Conservation (phyloP, 768 basidiomycete species). For the Lactarius pseudohatsudake region DNA sequence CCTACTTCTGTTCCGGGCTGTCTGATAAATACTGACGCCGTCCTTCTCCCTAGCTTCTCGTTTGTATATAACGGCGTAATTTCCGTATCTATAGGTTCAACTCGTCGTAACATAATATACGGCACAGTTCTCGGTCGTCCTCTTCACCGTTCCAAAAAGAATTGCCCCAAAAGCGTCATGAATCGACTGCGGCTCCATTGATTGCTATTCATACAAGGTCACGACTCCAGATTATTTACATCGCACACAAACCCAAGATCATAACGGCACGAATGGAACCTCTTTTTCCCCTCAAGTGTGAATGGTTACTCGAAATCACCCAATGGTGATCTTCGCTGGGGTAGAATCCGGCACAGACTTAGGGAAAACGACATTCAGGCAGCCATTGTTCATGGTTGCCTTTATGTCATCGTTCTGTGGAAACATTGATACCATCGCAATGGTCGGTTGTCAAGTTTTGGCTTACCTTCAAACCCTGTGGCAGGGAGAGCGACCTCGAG, state of each 20-base stretch:
- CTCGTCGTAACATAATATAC: not conserved
- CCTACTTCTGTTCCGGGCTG: not conserved
- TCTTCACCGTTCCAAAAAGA: not conserved
- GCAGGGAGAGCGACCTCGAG: slow-evolving; percentile 32
- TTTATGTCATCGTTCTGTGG: slow-evolving; percentile 34
- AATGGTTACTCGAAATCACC: not conserved
- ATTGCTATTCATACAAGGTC: not conserved
- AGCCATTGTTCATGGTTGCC: slow-evolving; percentile 35
- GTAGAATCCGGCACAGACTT: slow-evolving; percentile 23
- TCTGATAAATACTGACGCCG: not conserved
- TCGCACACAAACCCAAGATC: not conserved
- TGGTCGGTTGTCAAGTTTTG: not conserved
- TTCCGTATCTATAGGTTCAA: no score
- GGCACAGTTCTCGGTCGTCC: not conserved
- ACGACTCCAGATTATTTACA: not conserved
- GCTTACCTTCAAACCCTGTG: slow-evolving; percentile 30
- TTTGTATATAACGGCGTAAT: no score
- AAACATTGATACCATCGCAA: not conserved
- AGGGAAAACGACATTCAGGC: slow-evolving; percentile 36
- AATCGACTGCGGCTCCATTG: not conserved
- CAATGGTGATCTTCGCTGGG: slow-evolving; percentile 17
- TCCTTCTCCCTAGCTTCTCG: not conserved
- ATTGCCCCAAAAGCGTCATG: not conserved
- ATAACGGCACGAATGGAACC: not conserved
- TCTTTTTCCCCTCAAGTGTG: not conserved